Evolutionary conservation across 192 early-diverging fungal genomes (phyloP), one percentile per base, ranked within the genome.

Genomic region (Entomortierella parvispora): DNA sequence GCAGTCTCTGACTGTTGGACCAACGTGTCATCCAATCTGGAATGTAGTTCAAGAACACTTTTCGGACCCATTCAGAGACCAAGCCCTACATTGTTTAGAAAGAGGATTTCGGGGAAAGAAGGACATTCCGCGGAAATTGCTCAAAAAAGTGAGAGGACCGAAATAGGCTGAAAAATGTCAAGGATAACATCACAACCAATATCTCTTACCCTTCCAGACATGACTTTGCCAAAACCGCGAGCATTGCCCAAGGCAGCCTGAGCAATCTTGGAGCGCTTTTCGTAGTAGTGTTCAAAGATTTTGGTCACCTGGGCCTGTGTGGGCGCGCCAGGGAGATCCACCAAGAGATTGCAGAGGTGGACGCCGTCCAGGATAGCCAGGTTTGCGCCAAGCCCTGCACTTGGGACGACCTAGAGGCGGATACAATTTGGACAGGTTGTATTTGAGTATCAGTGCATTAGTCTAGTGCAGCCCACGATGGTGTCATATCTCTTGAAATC

Each of bases 11-110:
- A 0, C 23, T 53, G 42, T 77, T 77, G n/a, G 60, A 56, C 54
- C 46, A 59, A 2, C 66, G 65, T 1, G 59, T 68, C 47, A 68
- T 54, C 74, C 74, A 77, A 18, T 52, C 74, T 6, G 74, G 74
- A 20, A 77, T 68, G 46, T 64, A 77, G 26, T 77, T 77, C 40
- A 77, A 63, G 40, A 77, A 77, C 20, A 77, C 18, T 40, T 77
- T 77, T 52, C 74, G 74, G 9, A 68, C 60, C 25, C 62, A 14
- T 2, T 77, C 74, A 3, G 65, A n/a, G 1, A 68, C 25, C 7
- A 57, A 55, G 11, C 74, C 65, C 69, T 71, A 56, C 5, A 20
- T 25, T 37, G 46, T 15, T 22, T 20, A 29, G 14, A 11, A 56
- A 48, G 40, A 3, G 26, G 0, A 51, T 52, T 5, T n/a, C n/a